Evolutionary conservation across 306 rosid species (phyloP).

Genomic region (Lupinus albus): DNA sequence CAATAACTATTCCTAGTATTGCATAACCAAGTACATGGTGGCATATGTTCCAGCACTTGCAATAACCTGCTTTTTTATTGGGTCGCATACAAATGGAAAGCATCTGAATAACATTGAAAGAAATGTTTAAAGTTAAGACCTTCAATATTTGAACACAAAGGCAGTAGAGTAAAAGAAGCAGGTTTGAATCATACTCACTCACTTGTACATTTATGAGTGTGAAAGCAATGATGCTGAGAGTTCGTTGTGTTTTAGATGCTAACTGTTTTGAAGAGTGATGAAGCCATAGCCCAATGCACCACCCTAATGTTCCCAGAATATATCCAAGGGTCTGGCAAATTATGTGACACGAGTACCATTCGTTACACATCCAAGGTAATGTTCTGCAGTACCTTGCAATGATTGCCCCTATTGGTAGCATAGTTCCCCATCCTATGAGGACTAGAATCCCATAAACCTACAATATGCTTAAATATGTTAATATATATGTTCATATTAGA

Average conservation of each 20-base stretch:
- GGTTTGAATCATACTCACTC: constrained; percentile 40
- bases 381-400: constrained; percentile 54
- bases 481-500: neutral
- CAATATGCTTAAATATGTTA: constrained; percentile 15
- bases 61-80: constrained; percentile 32
- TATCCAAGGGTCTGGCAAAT: constrained; percentile 54
- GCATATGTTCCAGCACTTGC: constrained; percentile 41
- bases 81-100: constrained; percentile 46
- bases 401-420: constrained; percentile 59
- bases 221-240: constrained; percentile 50
- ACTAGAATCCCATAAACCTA: constrained; percentile 48
- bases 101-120: constrained; percentile 42
- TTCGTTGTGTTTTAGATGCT: constrained; percentile 34
- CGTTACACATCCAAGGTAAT: constrained; percentile 42
- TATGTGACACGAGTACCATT: constrained; percentile 52
- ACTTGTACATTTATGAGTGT: constrained; percentile 55
- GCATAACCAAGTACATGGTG: constrained; percentile 42
- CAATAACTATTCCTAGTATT: constrained; percentile 45
- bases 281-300: constrained; percentile 47
- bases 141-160: neutral
- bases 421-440: constrained; percentile 63
- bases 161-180: neutral
- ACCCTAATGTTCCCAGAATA: constrained; percentile 55
- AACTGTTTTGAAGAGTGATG: constrained; percentile 38
- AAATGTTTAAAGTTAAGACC: constrained; percentile 6